These are phyloP conservation scores for Sindora glabra DNA, from an alignment of 306 rosid species.

Conservation along the genomic window DNA sequence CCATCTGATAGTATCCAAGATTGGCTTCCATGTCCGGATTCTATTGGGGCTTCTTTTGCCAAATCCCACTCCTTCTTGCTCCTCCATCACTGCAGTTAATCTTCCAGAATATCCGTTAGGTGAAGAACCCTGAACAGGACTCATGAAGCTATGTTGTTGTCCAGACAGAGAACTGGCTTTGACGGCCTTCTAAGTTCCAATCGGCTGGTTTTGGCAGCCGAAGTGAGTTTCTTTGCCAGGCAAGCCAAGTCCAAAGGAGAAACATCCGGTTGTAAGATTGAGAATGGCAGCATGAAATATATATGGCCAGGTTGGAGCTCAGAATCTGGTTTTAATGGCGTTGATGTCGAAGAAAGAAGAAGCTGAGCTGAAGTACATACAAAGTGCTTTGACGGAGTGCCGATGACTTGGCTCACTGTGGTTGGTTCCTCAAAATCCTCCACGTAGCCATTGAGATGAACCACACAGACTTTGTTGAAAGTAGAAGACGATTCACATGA, in stretches of 20 bases:
- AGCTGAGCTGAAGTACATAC: slow-evolving; percentile 60
- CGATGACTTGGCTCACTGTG: slow-evolving; percentile 38
- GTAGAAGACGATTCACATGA: slow-evolving; percentile 33
- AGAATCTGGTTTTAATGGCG: slow-evolving; percentile 30
- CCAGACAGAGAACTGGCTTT: slow-evolving; percentile 2
- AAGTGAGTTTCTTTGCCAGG: slow-evolving; percentile 37
- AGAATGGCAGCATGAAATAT: slow-evolving; percentile 61
- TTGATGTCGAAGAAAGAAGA: slow-evolving; percentile 37
- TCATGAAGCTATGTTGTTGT: slow-evolving; percentile 14
- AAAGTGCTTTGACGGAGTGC: slow-evolving; percentile 40
- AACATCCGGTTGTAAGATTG: slow-evolving; percentile 49
- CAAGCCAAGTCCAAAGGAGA: slow-evolving; percentile 62
- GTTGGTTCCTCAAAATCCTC: slow-evolving; percentile 52
- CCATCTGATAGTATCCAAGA: slow-evolving; percentile 57
- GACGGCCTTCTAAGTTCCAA: background rate
- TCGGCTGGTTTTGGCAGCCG: slow-evolving; percentile 30
- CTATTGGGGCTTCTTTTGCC: slow-evolving; percentile 25
- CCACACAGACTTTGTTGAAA: slow-evolving; percentile 32
- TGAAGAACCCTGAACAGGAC: slow-evolving; percentile 30
- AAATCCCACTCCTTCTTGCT: background rate
- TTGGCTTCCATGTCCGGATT: slow-evolving; percentile 56
- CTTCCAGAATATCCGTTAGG: slow-evolving; percentile 44
- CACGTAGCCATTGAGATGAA: slow-evolving; percentile 61
- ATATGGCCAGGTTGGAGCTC: slow-evolving; percentile 56
- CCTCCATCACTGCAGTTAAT: slow-evolving; percentile 29